Evolutionary conservation across 805 yeast genomes (phyloP).

Genomic region (Blastobotrys americana): DNA sequence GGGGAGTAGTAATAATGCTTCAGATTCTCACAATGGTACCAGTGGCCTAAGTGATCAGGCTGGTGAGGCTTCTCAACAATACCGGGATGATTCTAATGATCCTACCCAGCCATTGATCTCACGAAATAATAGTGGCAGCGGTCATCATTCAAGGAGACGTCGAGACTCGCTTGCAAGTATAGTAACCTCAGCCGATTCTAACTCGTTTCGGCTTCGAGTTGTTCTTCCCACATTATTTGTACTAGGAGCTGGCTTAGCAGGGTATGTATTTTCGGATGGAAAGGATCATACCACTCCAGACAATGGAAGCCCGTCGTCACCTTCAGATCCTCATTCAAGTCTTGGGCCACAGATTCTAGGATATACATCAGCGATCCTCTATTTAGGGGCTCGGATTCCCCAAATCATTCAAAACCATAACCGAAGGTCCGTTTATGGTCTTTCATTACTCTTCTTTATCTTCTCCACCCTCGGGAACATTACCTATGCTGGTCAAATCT

Average conservation of each 20-base stretch:
- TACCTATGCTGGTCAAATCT: slow-evolving; percentile 67
- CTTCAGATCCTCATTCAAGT: slow-evolving; percentile 21
- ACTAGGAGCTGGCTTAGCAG: slow-evolving; percentile 52
- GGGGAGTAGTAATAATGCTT: background rate
- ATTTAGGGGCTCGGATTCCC: slow-evolving; percentile 72
- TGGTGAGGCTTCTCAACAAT: background rate
- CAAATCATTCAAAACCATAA: slow-evolving; percentile 76
- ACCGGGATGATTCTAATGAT: slow-evolving; percentile 10
- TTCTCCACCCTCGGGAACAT: slow-evolving; percentile 69
- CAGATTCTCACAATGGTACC: slow-evolving; percentile 1
- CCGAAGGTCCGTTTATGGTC: slow-evolving; percentile 76
- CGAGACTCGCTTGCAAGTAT: slow-evolving; percentile 49
- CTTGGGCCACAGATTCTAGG: slow-evolving; percentile 64
- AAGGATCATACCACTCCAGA: slow-evolving; percentile 18
- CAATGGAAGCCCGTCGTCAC: too few relatives aligned
- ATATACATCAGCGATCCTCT: slow-evolving; percentile 58
- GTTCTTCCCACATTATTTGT: slow-evolving; percentile 58
- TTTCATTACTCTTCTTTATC: slow-evolving; percentile 72
- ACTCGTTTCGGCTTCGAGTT: slow-evolving; percentile 39
- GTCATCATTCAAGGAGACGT: slow-evolving; percentile 29
- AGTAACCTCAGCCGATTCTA: slow-evolving; percentile 39
- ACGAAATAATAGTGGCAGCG: slow-evolving; percentile 25
- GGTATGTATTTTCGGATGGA: slow-evolving; percentile 43
- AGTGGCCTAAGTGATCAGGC: slow-evolving; percentile 1
- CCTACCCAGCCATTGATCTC: slow-evolving; percentile 22